phyloP scores from a whole-genome alignment of 345 rosid species.

The Luvunga scandens region DNA sequence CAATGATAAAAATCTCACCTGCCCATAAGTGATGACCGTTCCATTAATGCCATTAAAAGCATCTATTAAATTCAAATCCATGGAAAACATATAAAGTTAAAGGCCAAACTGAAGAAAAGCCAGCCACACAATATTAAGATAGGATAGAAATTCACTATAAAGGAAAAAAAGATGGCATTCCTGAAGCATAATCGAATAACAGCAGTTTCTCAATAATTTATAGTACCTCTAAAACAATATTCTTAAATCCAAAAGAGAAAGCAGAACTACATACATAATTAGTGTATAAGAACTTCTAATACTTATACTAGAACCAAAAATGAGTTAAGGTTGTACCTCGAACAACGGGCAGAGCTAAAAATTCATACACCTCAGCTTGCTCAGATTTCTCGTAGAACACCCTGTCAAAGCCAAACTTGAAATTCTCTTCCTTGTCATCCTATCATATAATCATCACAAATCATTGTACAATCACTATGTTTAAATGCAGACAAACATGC shows the following conservation, averaged over 20 bases:
- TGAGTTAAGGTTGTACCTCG: conserved; percentile 38
- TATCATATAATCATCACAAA: conserved; percentile 16
- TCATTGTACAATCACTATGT: neutral
- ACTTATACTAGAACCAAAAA: neutral
- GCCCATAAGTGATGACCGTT: conserved; percentile 82
- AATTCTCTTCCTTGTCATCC: conserved; percentile 75
- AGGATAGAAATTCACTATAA: too few species aligned
- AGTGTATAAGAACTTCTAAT: neutral
- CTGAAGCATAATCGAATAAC: neutral
- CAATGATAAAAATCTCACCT: conserved; percentile 39
- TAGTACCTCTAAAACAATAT: neutral
- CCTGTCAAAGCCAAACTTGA: conserved; percentile 56
- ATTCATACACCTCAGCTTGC: conserved; percentile 62
- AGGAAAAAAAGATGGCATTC: neutral
- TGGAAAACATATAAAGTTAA: neutral
- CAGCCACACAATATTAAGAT: neutral
- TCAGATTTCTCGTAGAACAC: conserved; percentile 57
- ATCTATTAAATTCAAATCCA: conserved; percentile 36
- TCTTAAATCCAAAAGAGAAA: neutral
- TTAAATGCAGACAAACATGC: neutral
- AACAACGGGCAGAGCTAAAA: conserved; percentile 68
- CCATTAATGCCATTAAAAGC: conserved; percentile 70
- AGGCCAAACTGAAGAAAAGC: neutral
- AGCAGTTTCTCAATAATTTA: neutral
- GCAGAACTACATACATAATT: neutral